phyloP scores from a whole-genome alignment of 1,139 yeast genomes.

The Blastobotrys aristatus region DNA sequence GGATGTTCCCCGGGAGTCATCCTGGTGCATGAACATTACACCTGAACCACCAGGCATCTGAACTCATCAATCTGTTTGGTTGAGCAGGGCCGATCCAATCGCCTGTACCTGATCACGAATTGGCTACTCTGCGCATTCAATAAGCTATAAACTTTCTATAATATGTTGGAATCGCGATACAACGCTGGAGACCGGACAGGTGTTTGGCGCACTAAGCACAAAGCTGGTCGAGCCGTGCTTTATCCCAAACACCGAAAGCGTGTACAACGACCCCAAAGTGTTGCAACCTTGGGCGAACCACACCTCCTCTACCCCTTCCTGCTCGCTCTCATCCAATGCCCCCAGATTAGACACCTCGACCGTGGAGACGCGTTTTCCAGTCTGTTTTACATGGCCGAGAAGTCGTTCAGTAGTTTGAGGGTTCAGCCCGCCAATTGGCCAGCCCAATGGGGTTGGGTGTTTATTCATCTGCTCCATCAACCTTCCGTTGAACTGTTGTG shows the following conservation, averaged over 20 bases:
- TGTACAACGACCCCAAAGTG: slow-evolving; percentile 11
- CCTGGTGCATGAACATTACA: too few relatives aligned
- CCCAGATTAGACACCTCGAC: slow-evolving; percentile 18
- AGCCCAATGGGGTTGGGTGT: not conserved
- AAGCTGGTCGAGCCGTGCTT: slow-evolving; percentile 10
- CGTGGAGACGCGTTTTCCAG: not conserved
- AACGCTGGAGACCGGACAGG: not conserved
- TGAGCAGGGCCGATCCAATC: too few relatives aligned
- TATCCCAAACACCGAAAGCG: slow-evolving; percentile 12
- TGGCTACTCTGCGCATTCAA: not conserved
- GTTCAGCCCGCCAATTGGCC: not conserved
- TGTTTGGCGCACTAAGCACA: not conserved
- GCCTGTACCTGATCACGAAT: too few relatives aligned
- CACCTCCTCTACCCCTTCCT: slow-evolving; percentile 10
- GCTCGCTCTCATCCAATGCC: not conserved
- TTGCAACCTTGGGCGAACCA: slow-evolving; percentile 11
- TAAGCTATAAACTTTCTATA: too few relatives aligned
- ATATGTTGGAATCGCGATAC: not conserved
- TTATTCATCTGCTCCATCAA: not conserved
- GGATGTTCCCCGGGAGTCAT: too few relatives aligned
- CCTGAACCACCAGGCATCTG: too few relatives aligned
- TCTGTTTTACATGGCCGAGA: not conserved
- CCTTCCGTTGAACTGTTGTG: not conserved
- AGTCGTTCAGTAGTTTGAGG: not conserved
- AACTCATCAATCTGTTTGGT: too few relatives aligned